Conservation (phyloP, 208 protist genomes). For the Crithidia thermophila region DNA sequence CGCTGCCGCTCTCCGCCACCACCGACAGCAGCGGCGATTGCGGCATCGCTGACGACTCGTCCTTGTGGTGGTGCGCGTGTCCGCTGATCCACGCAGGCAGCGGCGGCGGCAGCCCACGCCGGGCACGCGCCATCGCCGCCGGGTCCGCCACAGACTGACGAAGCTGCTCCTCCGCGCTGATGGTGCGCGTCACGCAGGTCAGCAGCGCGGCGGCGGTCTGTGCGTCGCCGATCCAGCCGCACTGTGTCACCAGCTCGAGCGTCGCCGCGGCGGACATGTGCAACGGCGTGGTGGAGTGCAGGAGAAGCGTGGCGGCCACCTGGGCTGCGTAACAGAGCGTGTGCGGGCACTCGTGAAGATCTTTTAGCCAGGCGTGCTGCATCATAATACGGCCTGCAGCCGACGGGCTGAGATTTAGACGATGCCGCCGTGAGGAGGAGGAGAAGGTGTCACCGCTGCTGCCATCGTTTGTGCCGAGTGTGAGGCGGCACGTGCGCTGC, state of each 20-base stretch:
- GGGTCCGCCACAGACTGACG: not conserved
- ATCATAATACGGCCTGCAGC: constrained; percentile 2
- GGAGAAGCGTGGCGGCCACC: constrained; percentile 13
- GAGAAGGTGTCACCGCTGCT: not conserved
- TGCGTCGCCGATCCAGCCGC: constrained; percentile 11
- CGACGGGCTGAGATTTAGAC: constrained; percentile 9
- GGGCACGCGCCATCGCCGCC: not conserved
- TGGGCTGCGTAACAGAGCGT: constrained; percentile 9
- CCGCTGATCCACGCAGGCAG: constrained; percentile 7
- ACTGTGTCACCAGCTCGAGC: constrained; percentile 15
- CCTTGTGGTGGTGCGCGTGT: not conserved
- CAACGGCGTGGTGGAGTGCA: not conserved
- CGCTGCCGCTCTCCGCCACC: not conserved
- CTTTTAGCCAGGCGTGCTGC: constrained; percentile 22
- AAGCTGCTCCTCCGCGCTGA: not conserved
- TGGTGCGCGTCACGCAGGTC: not conserved
- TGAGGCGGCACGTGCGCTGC: constrained; percentile 23
- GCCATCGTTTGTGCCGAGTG: not conserved
- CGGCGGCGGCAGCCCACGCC: not conserved
- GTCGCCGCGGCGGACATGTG: not conserved
- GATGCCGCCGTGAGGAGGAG: constrained; percentile 12
- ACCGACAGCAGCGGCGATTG: not conserved
- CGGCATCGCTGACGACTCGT: not conserved
- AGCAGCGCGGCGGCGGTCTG: constrained; percentile 4
- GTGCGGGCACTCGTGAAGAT: constrained; percentile 20